Evolutionary conservation across 768 basidiomycete species (phyloP), one percentile per base, ranked within the genome.

Genomic region (Tephrocybe rancida): DNA sequence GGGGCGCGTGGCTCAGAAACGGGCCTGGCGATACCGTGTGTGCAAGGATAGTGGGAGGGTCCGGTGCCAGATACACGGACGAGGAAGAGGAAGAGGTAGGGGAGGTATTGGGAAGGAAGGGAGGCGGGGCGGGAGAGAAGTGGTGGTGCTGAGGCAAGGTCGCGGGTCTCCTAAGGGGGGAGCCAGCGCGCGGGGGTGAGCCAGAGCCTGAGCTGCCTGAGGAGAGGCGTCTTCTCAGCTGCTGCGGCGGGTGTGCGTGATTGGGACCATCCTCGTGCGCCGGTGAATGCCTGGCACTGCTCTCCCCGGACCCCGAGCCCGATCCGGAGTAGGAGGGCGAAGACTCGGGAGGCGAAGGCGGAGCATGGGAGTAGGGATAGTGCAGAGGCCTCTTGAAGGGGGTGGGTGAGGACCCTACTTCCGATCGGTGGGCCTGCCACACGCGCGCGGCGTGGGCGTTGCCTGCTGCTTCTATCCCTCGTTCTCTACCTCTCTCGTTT

Each of bases 1-100:
- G 78, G 14, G 85, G 83, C 1, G 78, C 78, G 52, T 81, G 80
- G 48, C 78, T 81, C 42, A 89, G 70, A 62, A 88, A 88, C 0
- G 85, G 79, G 30, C 65, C 68, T 29, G 45, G 56, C 14, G 46
- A 19, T 48, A 51, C 32, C 51, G 68, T 64, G 9, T 81, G 77
- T 2, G 80, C 70, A 14, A 86, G 67, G 38, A 88, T 82, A 0
- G 77, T 75, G 0, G 87, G 86, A 1, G 82, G 82, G 16, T 84
- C 80, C 0, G 86, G 84, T 0, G 75, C 70, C 1, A 71, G 71
- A 42, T 63, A 68, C 2, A 38, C 6, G 16, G 42, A 8, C n/a
- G n/a, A n/a, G n/a, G n/a, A n/a, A n/a, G n/a, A n/a, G n/a, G n/a
- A n/a, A n/a, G 38, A 32, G 44, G 0, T 46, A 44, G 9, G 35